A percentile compares a stretch with the other conserved stretches of the same genome.
Evolutionary conservation across 768 basidiomycete genomes (phyloP).

Genomic region (Hortiboletus flavorubellus): DNA sequence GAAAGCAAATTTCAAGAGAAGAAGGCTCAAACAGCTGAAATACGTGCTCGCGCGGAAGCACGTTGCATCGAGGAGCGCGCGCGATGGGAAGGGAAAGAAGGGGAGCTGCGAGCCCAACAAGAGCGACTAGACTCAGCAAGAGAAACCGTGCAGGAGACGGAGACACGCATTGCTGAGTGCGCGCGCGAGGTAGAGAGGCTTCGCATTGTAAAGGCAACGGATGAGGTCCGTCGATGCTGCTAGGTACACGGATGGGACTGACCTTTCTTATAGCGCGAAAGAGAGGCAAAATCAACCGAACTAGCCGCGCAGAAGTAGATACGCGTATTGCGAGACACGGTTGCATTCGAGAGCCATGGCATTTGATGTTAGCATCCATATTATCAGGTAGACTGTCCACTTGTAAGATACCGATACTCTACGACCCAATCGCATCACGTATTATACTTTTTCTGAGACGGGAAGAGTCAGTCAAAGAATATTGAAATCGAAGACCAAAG

Average conservation of each 20-base stretch:
- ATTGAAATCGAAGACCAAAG: not conserved
- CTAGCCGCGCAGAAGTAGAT: conserved; percentile 24
- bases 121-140: conserved; percentile 50
- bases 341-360: too few relatives aligned
- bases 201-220: conserved; percentile 59
- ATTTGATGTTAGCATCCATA: not conserved
- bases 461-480: conserved; percentile 12
- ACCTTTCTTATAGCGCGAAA: conserved; percentile 42
- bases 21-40: conserved; percentile 52
- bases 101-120: conserved; percentile 43
- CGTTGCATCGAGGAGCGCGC: conserved; percentile 53
- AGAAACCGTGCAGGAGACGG: conserved; percentile 54
- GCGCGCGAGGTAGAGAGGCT: conserved; percentile 69
- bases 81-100: conserved; percentile 51
- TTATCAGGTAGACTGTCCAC: not conserved
- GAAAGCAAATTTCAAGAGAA: conserved; percentile 61
- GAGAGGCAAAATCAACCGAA: conserved; percentile 47
- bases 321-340: not conserved
- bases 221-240: conserved; percentile 44
- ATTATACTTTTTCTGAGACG: conserved; percentile 2
- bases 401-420: not conserved
- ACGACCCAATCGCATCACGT: not conserved
- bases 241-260: not conserved
- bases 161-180: conserved; percentile 64
- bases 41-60: conserved; percentile 45